These are phyloP conservation scores for Eruca vesicaria DNA, from an alignment of 441 rosid genomes.

Conservation along the genomic window DNA sequence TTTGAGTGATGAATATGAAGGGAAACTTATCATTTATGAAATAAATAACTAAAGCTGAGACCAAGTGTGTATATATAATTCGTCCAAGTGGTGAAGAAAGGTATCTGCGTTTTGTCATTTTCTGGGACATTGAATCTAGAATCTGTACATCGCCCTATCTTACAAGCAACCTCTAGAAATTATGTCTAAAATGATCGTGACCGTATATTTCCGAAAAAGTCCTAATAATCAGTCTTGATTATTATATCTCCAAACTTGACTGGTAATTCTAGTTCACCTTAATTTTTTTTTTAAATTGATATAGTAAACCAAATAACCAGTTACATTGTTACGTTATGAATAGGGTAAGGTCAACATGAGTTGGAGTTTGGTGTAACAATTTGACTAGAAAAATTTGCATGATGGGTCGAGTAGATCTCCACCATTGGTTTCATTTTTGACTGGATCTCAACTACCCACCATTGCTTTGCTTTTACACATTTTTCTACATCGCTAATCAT, in stretches of 20 bases:
- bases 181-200: slow-evolving; percentile 9
- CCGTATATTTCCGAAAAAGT: not conserved
- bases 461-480: not conserved
- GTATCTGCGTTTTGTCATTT: slow-evolving; percentile 32
- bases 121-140: slow-evolving; percentile 27
- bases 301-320: not conserved
- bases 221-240: not conserved
- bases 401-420: slow-evolving; percentile 12
- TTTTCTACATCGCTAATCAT: slow-evolving; percentile 4
- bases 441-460: slow-evolving; percentile 6
- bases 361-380: slow-evolving; percentile 15
- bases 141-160: slow-evolving; percentile 30
- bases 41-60: not conserved
- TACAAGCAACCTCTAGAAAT: slow-evolving; percentile 31
- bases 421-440: slow-evolving; percentile 22
- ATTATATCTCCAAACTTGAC: not conserved
- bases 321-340: not conserved
- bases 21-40: not conserved
- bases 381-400: slow-evolving; percentile 10
- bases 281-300: not conserved
- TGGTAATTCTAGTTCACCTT: not conserved
- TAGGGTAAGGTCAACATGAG: slow-evolving; percentile 23
- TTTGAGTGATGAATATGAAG: not conserved
- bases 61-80: slow-evolving; percentile 7
- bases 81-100: slow-evolving; percentile 34